Evolutionary conservation across 2,329 filamentous ascomycete genomes (phyloP).

Genomic region (Plectosphaerella sp.): DNA sequence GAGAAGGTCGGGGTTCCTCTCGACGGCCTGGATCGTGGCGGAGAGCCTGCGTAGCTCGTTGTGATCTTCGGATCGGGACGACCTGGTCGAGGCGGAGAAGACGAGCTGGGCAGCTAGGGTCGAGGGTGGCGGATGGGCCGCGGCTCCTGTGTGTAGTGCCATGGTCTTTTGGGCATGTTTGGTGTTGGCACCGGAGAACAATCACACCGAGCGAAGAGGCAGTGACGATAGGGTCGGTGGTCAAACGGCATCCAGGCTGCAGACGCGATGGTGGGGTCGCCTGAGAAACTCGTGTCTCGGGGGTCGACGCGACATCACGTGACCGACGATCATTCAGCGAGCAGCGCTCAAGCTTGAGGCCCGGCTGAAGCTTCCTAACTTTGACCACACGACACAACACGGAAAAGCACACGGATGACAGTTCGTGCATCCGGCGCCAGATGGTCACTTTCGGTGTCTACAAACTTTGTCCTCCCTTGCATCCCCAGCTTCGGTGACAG

Average conservation of each 20-base stretch:
- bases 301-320: too few relatives aligned
- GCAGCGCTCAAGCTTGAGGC: too few relatives aligned
- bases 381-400: too few relatives aligned
- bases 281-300: too few relatives aligned
- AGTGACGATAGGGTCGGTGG: background rate
- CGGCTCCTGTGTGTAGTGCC: conserved; percentile 4
- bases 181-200: background rate
- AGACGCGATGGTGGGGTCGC: background rate
- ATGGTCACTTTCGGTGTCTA: too few relatives aligned
- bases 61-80: conserved; percentile 60
- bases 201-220: background rate
- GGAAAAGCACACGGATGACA: too few relatives aligned
- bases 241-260: background rate
- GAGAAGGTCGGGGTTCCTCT: conserved; percentile 47
- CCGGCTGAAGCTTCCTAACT: too few relatives aligned
- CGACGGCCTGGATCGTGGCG: conserved; percentile 48
- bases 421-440: too few relatives aligned
- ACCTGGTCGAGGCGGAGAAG: conserved; percentile 61
- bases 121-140: conserved; percentile 56
- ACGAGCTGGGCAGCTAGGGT: conserved; percentile 86
- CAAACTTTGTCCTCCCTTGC: too few relatives aligned
- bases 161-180: conserved; percentile 1
- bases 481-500: too few relatives aligned
- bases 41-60: conserved; percentile 72
- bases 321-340: too few relatives aligned